Percentiles rank a stretch among this genome's conserved stretches.
These are phyloP conservation scores for Metschnikowia baotianmanensis DNA, from an alignment of 805 yeast species.

Conservation along the genomic window DNA sequence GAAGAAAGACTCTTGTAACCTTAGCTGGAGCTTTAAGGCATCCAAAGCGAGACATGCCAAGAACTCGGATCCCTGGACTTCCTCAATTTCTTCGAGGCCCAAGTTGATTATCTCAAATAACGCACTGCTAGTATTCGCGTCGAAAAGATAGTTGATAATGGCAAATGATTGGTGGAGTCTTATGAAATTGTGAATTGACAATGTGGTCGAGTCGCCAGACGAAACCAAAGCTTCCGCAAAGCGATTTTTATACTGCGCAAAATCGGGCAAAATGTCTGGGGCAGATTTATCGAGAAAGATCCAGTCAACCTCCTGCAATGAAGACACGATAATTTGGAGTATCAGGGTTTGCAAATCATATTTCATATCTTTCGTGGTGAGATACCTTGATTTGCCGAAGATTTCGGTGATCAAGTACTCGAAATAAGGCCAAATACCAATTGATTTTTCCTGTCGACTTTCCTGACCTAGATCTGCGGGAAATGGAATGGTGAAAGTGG, in stretches of 20 bases:
- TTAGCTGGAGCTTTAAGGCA: conserved; percentile 45
- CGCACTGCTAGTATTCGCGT: conserved; percentile 52
- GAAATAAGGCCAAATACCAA: conserved; percentile 77
- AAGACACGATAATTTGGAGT: conserved; percentile 47
- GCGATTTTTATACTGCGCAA: conserved; percentile 20
- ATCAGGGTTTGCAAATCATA: conserved; percentile 52
- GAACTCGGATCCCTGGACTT: conserved; percentile 36
- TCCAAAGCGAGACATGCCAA: conserved; percentile 41
- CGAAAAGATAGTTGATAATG: conserved; percentile 59
- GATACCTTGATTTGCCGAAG: conserved; percentile 49
- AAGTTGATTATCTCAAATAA: conserved; percentile 55
- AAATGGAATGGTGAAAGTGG: conserved; percentile 37
- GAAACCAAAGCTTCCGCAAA: conserved; percentile 23
- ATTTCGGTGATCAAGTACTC: conserved; percentile 70
- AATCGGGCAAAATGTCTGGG: conserved; percentile 40
- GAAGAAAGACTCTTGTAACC: conserved; percentile 58
- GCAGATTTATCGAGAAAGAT: conserved; percentile 49
- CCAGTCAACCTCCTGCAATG: conserved; percentile 39
- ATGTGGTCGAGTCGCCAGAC: conserved; percentile 12
- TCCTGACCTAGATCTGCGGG: conserved; percentile 63
- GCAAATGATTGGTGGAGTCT: conserved; percentile 71
- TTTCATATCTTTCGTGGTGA: conserved; percentile 33
- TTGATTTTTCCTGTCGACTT: conserved; percentile 45
- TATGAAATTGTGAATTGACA: conserved; percentile 32
- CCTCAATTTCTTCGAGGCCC: conserved; percentile 58